Evolutionary conservation across 202 grass and related monocot genomes (phyloP).

Genomic region (Brachypodium distachyon): DNA sequence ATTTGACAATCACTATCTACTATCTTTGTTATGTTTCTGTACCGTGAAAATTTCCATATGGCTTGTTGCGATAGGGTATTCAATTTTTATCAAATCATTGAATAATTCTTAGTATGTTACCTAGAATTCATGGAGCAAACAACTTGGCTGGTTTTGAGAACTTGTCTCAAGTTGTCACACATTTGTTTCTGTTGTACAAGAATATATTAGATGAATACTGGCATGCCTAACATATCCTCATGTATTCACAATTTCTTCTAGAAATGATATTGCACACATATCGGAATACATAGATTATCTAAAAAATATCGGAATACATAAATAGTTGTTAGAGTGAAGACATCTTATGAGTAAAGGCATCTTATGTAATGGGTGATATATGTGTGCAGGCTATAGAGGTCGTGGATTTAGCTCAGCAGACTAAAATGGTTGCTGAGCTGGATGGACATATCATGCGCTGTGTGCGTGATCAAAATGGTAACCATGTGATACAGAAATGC

Average conservation of each 20-base stretch:
- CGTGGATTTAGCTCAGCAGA: constrained; percentile 81
- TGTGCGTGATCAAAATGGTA: constrained; percentile 97
- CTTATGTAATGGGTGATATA: constrained; percentile 9
- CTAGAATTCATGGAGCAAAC: not conserved
- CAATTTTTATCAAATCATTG: not conserved
- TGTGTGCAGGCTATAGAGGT: constrained; percentile 87
- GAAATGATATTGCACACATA: not conserved
- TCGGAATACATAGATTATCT: too few species aligned
- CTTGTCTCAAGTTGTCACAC: not conserved
- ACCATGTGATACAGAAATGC: constrained; percentile 99
- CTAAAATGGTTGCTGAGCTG: constrained; percentile 80
- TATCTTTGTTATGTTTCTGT: not conserved
- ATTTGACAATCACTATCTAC: not conserved
- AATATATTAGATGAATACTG: not conserved
- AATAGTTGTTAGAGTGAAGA: not conserved
- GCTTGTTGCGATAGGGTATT: too few species aligned
- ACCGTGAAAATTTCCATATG: not conserved
- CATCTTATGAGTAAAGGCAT: not conserved
- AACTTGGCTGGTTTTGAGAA: not conserved
- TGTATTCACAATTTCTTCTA: not conserved
- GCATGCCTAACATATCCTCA: not conserved
- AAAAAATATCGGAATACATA: not conserved
- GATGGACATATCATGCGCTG: constrained; percentile 80
- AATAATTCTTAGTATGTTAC: not conserved
- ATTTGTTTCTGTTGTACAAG: not conserved